phyloP scores from a whole-genome alignment of 805 yeast genomes.

The Saturnispora dispora region DNA sequence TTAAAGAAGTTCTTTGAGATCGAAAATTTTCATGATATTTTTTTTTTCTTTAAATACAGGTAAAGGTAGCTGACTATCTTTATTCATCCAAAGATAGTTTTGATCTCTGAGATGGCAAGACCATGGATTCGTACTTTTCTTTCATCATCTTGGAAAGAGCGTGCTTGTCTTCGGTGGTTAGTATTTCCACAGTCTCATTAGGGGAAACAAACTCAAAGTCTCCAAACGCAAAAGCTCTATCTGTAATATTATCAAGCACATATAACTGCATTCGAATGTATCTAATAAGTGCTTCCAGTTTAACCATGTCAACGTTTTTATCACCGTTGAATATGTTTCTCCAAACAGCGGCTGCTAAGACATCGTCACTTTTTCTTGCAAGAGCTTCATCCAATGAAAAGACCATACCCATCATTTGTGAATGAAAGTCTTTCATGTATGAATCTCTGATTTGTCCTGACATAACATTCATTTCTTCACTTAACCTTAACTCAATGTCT shows the following conservation, averaged over 20 bases:
- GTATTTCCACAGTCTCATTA: constrained; percentile 61
- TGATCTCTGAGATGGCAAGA: constrained; percentile 54
- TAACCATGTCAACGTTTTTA: constrained; percentile 68
- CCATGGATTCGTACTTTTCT: constrained; percentile 41
- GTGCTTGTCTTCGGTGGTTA: constrained; percentile 56
- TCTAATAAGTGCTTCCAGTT: constrained; percentile 81
- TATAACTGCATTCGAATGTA: constrained; percentile 86
- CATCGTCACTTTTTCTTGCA: constrained; percentile 58
- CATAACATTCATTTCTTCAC: constrained; percentile 76
- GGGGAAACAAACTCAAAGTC: constrained; percentile 80
- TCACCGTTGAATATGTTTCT: constrained; percentile 87
- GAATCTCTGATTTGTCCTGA: constrained; percentile 77
- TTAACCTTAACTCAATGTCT: constrained; percentile 80
- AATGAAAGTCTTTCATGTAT: constrained; percentile 81
- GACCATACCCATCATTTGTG: constrained; percentile 82
- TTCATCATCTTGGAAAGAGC: constrained; percentile 42
- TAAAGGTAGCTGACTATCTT: neutral
- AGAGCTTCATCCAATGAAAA: constrained; percentile 92
- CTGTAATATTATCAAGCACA: constrained; percentile 76
- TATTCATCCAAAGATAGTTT: constrained; percentile 40
- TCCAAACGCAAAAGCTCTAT: constrained; percentile 90
- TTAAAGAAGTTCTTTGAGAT: neutral
- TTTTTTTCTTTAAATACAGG: neutral
- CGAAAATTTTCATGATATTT: neutral
- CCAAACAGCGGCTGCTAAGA: constrained; percentile 74